Evolutionary conservation across 768 basidiomycete species (phyloP), one percentile per base, ranked within the genome.

Genomic region (Nevesoporus exiguus): DNA sequence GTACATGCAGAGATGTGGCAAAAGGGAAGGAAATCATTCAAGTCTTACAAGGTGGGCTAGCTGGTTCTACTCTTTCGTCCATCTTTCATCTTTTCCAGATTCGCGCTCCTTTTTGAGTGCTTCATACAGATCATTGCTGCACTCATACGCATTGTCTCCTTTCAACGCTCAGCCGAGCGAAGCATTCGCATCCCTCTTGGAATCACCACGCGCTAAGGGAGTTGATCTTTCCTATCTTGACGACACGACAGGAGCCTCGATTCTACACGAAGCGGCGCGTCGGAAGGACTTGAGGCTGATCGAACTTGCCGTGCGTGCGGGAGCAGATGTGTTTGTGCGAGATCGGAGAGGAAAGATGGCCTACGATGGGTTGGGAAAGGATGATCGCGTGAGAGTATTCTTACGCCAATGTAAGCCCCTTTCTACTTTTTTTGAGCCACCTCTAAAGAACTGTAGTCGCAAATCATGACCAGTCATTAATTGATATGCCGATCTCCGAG

Each of bases 271-370:
- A 68, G 92, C 93, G 1, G 90, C 90, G 0, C 76, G 81, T 33
- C 78, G 93, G 15, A 86, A 86, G 55, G 92, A 97, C 64, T 72
- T 96, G 21, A 77, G 84, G 5, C 72, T 96, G 19, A 82, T 96
- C 25, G 90, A 96, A 63, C 78, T 93, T n/a, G 86, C 84, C 0
- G 82, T 94, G 2, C 81, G 87, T 22, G 86, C 88, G 9, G 93
- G 93, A 0, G 93, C 91, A 0, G 93, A 95, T 64, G 88, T 95
- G 5, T 95, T 95, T 64, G 85, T 88, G 2, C 77, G 93, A 5
- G 88, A 96, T 69, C 76, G 84, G 21, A 77, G 72, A 55, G 93
- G 94, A 67, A 86, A 78, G 62, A 80, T 75, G 74, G 86, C 74
- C 7, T 82, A 77, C 64, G 93, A 82, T 17, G 83, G 85, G 5